A percentile compares a stretch with the other conserved stretches of the same genome.
These are phyloP conservation scores for Termitomyces sp. DNA, from an alignment of 768 basidiomycete species.

Conservation along the genomic window DNA sequence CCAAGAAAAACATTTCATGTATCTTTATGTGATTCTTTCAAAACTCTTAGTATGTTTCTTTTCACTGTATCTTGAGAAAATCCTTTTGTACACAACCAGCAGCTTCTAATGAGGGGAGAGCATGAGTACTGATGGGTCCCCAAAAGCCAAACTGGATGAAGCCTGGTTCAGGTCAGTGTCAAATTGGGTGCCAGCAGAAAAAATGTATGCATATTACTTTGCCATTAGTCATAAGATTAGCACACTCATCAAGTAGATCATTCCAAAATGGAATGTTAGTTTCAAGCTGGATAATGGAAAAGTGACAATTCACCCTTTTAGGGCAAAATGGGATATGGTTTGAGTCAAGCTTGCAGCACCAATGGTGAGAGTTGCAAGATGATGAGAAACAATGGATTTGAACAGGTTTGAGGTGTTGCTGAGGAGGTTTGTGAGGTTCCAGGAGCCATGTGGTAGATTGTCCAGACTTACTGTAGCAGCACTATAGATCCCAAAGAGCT, in stretches of 20 bases:
- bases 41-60: too few species aligned
- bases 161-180: not conserved
- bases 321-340: slow-evolving; percentile 58
- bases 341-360: slow-evolving; percentile 48
- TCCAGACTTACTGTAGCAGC: slow-evolving; percentile 42
- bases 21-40: too few species aligned
- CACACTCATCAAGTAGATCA: slow-evolving; percentile 55
- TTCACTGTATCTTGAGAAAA: too few species aligned
- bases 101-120: slow-evolving; percentile 34
- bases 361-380: slow-evolving; percentile 42
- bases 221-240: slow-evolving; percentile 27
- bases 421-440: not conserved
- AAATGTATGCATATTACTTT: slow-evolving; percentile 31
- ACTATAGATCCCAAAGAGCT: slow-evolving; percentile 47
- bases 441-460: too few species aligned
- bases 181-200: not conserved
- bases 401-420: slow-evolving; percentile 54
- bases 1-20: too few species aligned
- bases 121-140: slow-evolving; percentile 33
- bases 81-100: slow-evolving; percentile 42
- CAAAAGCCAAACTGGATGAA: slow-evolving; percentile 45
- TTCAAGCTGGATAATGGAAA: not conserved
- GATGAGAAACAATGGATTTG: slow-evolving; percentile 53
- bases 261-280: slow-evolving; percentile 28
- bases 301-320: slow-evolving; percentile 45